Percentiles rank a stretch among this genome's conserved stretches.
These are phyloP conservation scores for Gossypium anomalum DNA, from an alignment of 345 rosid genomes.

Conservation along the genomic window DNA sequence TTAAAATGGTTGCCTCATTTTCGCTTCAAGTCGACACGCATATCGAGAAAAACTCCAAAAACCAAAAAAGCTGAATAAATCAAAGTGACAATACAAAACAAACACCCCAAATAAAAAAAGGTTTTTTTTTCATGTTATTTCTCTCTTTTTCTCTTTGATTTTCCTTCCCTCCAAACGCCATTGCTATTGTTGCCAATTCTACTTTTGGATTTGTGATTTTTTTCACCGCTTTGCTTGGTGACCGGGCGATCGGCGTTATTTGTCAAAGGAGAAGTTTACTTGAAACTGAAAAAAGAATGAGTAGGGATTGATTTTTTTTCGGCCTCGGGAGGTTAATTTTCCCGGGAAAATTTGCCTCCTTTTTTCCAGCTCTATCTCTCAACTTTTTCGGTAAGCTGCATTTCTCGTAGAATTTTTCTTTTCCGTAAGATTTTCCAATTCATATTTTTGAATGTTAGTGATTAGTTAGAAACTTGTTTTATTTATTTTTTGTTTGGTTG, in stretches of 20 bases:
- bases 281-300: not conserved
- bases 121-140: slow-evolving; percentile 13
- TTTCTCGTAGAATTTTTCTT: not conserved
- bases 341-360: slow-evolving; percentile 25
- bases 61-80: not conserved
- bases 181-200: not conserved
- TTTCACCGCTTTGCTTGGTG: not conserved
- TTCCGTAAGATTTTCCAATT: not conserved
- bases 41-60: slow-evolving; percentile 11
- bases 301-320: not conserved
- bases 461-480: not conserved
- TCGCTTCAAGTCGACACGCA: slow-evolving; percentile 4
- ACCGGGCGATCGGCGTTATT: not conserved
- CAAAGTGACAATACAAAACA: not conserved
- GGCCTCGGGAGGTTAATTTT: slow-evolving; percentile 14
- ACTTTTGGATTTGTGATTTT: not conserved
- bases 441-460: not conserved
- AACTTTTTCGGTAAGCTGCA: slow-evolving; percentile 19
- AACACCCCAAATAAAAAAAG: not conserved
- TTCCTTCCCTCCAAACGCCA: slow-evolving; percentile 37
- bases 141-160: slow-evolving; percentile 3
- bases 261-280: not conserved
- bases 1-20: slow-evolving; percentile 14
- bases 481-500: not conserved
- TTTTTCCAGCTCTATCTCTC: not conserved